These are phyloP conservation scores for Stachybotrys echinatus DNA, from an alignment of 2,329 filamentous ascomycete species.

Conservation along the genomic window DNA sequence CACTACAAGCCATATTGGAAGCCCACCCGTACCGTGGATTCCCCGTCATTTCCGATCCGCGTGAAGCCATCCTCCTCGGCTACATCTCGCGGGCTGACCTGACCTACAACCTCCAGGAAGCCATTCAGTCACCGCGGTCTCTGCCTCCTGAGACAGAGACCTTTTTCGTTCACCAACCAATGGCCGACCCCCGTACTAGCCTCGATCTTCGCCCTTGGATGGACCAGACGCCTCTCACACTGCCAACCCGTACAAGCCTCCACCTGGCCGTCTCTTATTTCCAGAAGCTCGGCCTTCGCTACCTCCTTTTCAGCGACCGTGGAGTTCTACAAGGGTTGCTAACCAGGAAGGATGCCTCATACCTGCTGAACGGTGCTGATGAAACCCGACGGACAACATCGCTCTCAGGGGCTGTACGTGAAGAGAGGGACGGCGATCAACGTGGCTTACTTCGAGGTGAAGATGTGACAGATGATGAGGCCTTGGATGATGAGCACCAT, in stretches of 20 bases:
- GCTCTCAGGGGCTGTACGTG: constrained; percentile 28
- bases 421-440: constrained; percentile 34
- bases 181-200: constrained; percentile 69
- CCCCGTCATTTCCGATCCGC: constrained; percentile 76
- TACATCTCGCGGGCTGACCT: constrained; percentile 94
- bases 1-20: constrained; percentile 64
- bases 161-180: constrained; percentile 78
- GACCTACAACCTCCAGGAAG: constrained; percentile 64
- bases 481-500: constrained; percentile 3
- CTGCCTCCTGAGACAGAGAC: constrained; percentile 69
- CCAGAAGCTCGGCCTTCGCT: constrained; percentile 85
- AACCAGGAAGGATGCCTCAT: constrained; percentile 98
- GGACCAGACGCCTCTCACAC: constrained; percentile 94
- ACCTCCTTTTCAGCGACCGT: constrained; percentile 80
- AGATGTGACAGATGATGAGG: constrained; percentile 25
- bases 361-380: constrained; percentile 75
- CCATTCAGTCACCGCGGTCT: constrained; percentile 48
- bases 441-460: constrained; percentile 34
- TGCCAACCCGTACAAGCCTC: constrained; percentile 70
- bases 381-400: constrained; percentile 45
- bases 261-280: constrained; percentile 90
- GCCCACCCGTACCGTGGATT: constrained; percentile 82
- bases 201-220: constrained; percentile 95
- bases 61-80: constrained; percentile 74
- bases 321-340: constrained; percentile 79